Base-by-base conservation (phyloP, 2,329 filamentous ascomycete species). In the Colletotrichum orbiculare region DNA sequence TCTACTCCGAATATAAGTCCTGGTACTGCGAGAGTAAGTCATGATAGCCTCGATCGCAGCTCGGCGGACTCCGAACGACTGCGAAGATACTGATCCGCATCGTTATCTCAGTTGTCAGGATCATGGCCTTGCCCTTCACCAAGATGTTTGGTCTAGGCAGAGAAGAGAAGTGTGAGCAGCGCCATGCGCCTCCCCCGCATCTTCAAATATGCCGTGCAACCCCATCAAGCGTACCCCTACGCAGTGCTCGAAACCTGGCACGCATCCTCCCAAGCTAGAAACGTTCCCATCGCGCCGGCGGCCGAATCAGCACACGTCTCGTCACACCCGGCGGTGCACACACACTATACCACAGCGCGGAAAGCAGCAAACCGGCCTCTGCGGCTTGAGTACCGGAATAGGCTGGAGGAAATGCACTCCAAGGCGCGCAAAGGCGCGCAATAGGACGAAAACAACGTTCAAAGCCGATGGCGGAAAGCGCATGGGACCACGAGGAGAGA, bases 1-100 rank as follows among this genome's bases (percentile, higher is more conserved):
- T 90, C 9, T 94, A 92, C 74, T 87, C 84, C 3, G 88, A 90
- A 74, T 93, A 91, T 72, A 90, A 86, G 1, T 93, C 90, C 75
- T 93, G 90, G 90, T 91, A 93, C 76, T 94, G 91, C 77, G 91
- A 94, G 76, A 83, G 77, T 77, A 63, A 60, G 70, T 69, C 13
- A 15, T 17, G n/a, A 52, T 13, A 33, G 4, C 53, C 13, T n/a
- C n/a, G 4, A 15, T 15, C 43, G 43, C 43, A 33, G 52, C 25
- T 55, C 53, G 49, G 48, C 67, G 56, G 33, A 38, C 8, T 64
- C 53, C 52, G 47, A 4, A 46, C 43, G 25, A 46, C 41, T 8
- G 8, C 4, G 10, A n/a, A 13, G 45, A 37, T 17, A 33, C 62
- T 65, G 35, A 65, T 45, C 8, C 4, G 48, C 33, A 17, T 11